These are phyloP conservation scores for Metschnikowia vanudenii DNA, from an alignment of 805 yeast genomes.

Conservation along the genomic window DNA sequence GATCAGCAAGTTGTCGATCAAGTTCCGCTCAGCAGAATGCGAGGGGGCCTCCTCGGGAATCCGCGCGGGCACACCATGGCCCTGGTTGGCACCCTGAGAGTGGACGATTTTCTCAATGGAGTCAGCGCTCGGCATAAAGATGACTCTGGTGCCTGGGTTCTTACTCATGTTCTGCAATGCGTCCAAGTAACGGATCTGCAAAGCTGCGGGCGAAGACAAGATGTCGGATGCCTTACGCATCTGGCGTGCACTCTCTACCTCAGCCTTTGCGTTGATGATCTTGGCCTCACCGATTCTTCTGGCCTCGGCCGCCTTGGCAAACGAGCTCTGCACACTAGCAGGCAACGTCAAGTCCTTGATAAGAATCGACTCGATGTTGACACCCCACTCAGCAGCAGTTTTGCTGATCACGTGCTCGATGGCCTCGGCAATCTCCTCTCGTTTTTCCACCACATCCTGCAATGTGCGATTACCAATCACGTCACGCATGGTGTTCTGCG, in stretches of 20 bases:
- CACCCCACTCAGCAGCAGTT: conserved; percentile 72
- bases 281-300: conserved; percentile 74
- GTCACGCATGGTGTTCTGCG: conserved; percentile 71
- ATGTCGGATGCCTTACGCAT: conserved; percentile 80
- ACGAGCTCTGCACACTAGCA: conserved; percentile 52
- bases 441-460: conserved; percentile 70
- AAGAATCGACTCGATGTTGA: conserved; percentile 60
- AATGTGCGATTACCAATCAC: conserved; percentile 64
- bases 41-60: conserved; percentile 10
- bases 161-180: conserved; percentile 77
- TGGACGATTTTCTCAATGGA: conserved; percentile 41
- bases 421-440: conserved; percentile 65
- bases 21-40: conserved; percentile 9
- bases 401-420: conserved; percentile 59
- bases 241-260: conserved; percentile 70
- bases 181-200: conserved; percentile 75
- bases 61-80: conserved; percentile 6
- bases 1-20: conserved; percentile 19
- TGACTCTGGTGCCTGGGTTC: conserved; percentile 61
- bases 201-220: conserved; percentile 69
- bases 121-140: conserved; percentile 63
- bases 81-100: conserved; percentile 13
- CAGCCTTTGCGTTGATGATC: conserved; percentile 72
- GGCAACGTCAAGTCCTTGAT: conserved; percentile 65
- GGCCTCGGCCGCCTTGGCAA: conserved; percentile 74